phyloP scores from a whole-genome alignment of 257 asterid species.

The Capsicum rhomboideum region DNA sequence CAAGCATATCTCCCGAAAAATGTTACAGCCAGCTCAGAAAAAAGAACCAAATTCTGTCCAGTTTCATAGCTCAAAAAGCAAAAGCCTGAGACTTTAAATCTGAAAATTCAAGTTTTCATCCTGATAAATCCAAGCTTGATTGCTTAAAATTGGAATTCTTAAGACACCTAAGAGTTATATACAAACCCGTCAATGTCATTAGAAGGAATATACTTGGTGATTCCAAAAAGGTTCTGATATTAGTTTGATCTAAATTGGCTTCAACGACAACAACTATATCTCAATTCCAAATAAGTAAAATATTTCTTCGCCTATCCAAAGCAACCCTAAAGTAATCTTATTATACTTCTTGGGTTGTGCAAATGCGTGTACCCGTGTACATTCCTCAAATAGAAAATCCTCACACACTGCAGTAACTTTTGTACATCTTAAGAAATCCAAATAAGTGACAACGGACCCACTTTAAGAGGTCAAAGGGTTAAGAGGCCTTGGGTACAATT shows the following conservation, averaged over 20 bases:
- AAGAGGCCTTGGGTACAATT: not conserved
- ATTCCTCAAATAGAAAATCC: not conserved
- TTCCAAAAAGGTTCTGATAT: not conserved
- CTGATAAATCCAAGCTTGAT: not conserved
- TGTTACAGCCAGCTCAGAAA: not conserved
- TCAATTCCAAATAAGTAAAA: not conserved
- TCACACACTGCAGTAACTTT: not conserved
- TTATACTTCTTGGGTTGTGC: not conserved
- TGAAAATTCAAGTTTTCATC: not conserved
- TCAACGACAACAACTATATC: not conserved
- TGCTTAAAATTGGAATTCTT: not conserved
- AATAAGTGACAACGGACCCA: not conserved
- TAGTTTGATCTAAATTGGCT: not conserved
- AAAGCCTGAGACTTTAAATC: not conserved
- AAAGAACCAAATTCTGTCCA: not conserved
- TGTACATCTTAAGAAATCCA: not conserved
- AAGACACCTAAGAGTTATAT: not conserved
- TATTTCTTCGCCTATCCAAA: not conserved
- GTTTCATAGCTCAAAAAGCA: not conserved
- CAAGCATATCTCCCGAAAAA: not conserved
- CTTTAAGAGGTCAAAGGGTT: not conserved
- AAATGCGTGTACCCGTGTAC: not conserved
- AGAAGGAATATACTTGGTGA: not conserved
- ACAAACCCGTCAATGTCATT: not conserved
- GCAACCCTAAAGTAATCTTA: not conserved